phyloP scores from a whole-genome alignment of 495 filamentous ascomycete genomes.

The Cercophora scortea region DNA sequence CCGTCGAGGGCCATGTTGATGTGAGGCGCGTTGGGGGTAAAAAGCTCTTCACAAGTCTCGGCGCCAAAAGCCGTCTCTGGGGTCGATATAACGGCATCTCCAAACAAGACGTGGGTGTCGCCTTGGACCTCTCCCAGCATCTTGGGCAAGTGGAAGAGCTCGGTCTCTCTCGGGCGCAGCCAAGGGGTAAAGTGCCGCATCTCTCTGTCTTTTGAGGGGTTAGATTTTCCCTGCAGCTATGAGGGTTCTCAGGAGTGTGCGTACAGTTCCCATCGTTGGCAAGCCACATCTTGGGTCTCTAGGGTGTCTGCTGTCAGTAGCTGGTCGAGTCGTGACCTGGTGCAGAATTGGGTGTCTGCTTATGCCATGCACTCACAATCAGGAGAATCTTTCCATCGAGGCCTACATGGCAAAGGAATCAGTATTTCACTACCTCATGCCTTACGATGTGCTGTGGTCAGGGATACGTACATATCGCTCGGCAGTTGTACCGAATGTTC shows the following conservation, averaged over 20 bases:
- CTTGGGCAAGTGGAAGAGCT: conserved; percentile 67
- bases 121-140: conserved; percentile 56
- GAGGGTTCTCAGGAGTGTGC: too few species aligned
- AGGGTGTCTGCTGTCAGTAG: neutral
- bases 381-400: conserved; percentile 61
- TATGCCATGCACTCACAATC: conserved; percentile 34
- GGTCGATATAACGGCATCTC: conserved; percentile 69
- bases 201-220: conserved; percentile 37
- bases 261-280: conserved; percentile 66
- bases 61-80: conserved; percentile 62
- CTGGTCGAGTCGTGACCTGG: too few species aligned
- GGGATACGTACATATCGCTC: conserved; percentile 44
- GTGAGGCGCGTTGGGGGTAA: conserved; percentile 55
- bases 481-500: conserved; percentile 65
- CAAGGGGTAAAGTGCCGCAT: conserved; percentile 54
- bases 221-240: too few species aligned
- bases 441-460: neutral
- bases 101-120: conserved; percentile 55
- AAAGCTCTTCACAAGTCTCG: conserved; percentile 70
- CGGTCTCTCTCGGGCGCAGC: conserved; percentile 42
- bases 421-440: neutral
- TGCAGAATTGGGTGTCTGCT: too few species aligned
- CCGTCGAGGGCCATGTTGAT: conserved; percentile 8
- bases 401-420: conserved; percentile 7
- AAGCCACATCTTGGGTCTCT: conserved; percentile 71